Evolutionary conservation across 129 eudicot genomes (phyloP), one percentile per base, ranked within the genome.

Genomic region (Ambrosia artemisiifolia): DNA sequence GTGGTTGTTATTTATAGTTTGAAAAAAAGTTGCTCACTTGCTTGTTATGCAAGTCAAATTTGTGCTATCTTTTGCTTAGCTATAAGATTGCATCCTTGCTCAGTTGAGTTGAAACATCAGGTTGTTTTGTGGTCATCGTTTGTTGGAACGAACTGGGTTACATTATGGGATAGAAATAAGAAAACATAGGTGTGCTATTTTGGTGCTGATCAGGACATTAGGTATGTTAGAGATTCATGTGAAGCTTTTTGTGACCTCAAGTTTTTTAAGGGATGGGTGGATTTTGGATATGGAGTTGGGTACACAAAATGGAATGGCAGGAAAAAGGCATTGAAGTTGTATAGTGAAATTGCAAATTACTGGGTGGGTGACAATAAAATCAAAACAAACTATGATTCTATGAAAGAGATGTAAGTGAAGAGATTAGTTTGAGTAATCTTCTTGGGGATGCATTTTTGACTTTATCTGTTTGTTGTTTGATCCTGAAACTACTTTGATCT

Each of bases 111-210:
- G 5, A 48, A 36, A 16, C 38, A 33, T 63, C 35, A 62, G 70
- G 70, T 33, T 73, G 50, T 74, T 35, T 44, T 43, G 17, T 60
- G 13, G 33, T 49, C 6, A 16, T 72, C 61, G 76, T 38, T 30
- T 40, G 68, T 72, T 72, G 43, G 73, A 57, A 24, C 43, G 69
- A 60, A 43, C 13, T 5, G n/a, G 47, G 68, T 30, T 60, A 43
- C 24, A 56, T 10, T 14, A 42, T 13, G 56, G 59, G 68, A 67
- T n/a, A 7, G 17, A 30, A 28, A 57, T 28, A 28, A 7, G 17
- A 30, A 28, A 57, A 43, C 38, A 33, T 20, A 44, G 67, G 56
- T 24, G 56, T 7, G 61, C 35, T 57, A 24, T 57, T 4, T 65
- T 42, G 17, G 40, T 7, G 40, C 20, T 2, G 38, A 43, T 24